Percentiles rank a stretch among this genome's conserved stretches.
Evolutionary conservation across 345 rosid species (phyloP).

Genomic region (Balakata baccata): DNA sequence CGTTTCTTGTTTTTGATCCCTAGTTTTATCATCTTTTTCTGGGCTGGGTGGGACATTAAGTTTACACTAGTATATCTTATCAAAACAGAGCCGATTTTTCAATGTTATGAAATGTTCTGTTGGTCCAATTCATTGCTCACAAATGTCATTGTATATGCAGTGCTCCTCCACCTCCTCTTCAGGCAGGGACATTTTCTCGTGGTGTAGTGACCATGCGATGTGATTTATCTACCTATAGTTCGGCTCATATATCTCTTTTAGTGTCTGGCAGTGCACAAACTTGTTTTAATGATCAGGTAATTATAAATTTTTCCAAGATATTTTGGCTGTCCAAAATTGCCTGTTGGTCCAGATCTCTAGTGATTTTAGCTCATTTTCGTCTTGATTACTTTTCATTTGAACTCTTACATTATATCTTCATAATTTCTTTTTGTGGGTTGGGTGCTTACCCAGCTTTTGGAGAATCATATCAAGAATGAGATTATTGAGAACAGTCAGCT

Average conservation of each 20-base stretch:
- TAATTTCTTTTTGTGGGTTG: conserved; percentile 11
- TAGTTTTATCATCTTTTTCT: neutral
- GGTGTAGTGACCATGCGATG: conserved; percentile 99
- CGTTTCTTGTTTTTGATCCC: conserved; percentile 7
- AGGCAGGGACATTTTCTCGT: conserved; percentile 97
- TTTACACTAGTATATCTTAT: neutral
- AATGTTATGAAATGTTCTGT: neutral
- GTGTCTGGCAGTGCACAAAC: conserved; percentile 98
- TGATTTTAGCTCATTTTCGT: neutral
- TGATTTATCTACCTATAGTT: conserved; percentile 86
- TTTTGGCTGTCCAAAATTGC: neutral
- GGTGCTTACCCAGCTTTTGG: conserved; percentile 61
- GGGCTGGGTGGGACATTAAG: neutral
- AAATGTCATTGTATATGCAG: conserved; percentile 42
- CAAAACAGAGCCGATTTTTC: neutral
- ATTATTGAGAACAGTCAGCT: conserved; percentile 71
- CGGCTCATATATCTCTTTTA: conserved; percentile 83
- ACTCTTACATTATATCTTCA: neutral
- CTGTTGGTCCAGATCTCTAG: neutral
- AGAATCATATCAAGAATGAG: conserved; percentile 93
- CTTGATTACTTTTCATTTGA: neutral
- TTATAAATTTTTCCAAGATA: conserved; percentile 15
- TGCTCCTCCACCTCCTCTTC: conserved; percentile 99
- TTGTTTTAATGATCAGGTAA: conserved; percentile 97
- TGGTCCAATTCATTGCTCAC: conserved; percentile 1